Conservation (phyloP, 768 basidiomycete species). For the Amyloporia xantha region DNA sequence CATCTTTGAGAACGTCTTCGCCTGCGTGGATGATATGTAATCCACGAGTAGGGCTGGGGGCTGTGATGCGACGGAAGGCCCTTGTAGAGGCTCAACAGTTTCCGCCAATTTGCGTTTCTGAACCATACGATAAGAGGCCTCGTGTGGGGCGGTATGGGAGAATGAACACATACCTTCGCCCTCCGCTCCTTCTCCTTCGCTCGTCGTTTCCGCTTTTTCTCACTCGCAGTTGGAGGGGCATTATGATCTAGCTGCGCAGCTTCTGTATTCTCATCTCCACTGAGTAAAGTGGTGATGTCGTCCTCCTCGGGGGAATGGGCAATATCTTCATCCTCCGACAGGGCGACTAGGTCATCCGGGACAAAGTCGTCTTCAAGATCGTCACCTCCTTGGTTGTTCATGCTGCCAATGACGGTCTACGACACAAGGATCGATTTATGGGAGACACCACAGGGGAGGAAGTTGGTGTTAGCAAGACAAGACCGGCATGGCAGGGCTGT, state of each 20-base stretch:
- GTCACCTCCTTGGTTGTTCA: slow-evolving; percentile 44
- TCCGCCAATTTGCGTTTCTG: slow-evolving; percentile 65
- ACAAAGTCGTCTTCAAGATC: slow-evolving; percentile 83
- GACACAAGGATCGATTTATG: no score
- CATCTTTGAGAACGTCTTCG: slow-evolving; percentile 60
- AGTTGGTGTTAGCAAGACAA: background rate
- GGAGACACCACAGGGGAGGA: no score
- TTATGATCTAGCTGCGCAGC: slow-evolving; percentile 17
- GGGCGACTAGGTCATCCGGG: slow-evolving; percentile 58
- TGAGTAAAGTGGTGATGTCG: slow-evolving; percentile 34
- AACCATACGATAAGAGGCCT: slow-evolving; percentile 6
- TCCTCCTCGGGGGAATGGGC: slow-evolving; percentile 26
- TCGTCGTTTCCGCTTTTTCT: slow-evolving; percentile 67
- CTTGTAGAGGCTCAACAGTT: slow-evolving; percentile 29
- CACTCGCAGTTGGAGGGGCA: slow-evolving; percentile 18
- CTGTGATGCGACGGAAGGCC: slow-evolving; percentile 47
- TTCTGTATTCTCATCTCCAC: slow-evolving; percentile 33
- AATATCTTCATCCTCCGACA: slow-evolving; percentile 51
- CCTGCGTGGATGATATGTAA: slow-evolving; percentile 61
- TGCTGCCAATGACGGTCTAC: background rate
- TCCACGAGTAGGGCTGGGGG: slow-evolving; percentile 51
- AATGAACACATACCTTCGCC: slow-evolving; percentile 56
- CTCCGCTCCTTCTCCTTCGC: slow-evolving; percentile 71
- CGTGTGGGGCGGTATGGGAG: background rate
- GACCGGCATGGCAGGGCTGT: background rate